These are phyloP conservation scores for Acer yangbiense DNA, from an alignment of 345 rosid genomes.

Conservation along the genomic window DNA sequence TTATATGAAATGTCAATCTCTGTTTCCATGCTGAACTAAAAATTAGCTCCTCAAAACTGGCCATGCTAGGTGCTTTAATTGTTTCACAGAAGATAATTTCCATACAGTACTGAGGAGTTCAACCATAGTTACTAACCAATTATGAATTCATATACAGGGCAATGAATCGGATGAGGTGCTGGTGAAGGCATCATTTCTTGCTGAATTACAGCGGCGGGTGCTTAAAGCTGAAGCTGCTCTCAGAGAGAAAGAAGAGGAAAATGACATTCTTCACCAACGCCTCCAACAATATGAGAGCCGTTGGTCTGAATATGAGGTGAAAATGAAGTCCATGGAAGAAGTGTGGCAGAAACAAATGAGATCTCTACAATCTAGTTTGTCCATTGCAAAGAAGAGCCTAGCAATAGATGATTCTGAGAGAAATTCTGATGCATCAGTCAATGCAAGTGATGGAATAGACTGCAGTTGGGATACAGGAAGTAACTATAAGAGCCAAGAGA, in stretches of 20 bases:
- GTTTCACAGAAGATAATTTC: slow-evolving; percentile 6
- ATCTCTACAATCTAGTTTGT: slow-evolving; percentile 91
- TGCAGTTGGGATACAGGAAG: slow-evolving; percentile 65
- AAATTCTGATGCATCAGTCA: slow-evolving; percentile 90
- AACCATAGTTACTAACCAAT: slow-evolving; percentile 12
- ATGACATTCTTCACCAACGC: slow-evolving; percentile 89
- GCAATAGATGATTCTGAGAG: slow-evolving; percentile 80
- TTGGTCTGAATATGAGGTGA: slow-evolving; percentile 93
- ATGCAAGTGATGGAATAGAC: slow-evolving; percentile 71
- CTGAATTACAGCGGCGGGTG: slow-evolving; percentile 87
- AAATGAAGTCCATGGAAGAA: slow-evolving; percentile 99
- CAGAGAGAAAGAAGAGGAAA: slow-evolving; percentile 95
- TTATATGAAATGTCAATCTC: not conserved
- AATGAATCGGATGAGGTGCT: slow-evolving; percentile 76
- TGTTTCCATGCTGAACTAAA: not conserved
- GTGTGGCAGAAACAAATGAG: slow-evolving; percentile 99
- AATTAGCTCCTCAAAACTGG: not conserved
- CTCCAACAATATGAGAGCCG: slow-evolving; percentile 94
- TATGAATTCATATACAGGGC: slow-evolving; percentile 38
- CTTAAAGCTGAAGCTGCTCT: slow-evolving; percentile 88
- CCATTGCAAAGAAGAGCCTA: slow-evolving; percentile 96
- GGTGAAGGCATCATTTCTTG: slow-evolving; percentile 87
- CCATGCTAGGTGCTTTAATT: not conserved
- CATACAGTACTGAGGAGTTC: not conserved
- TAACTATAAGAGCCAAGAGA: slow-evolving; percentile 57